Evolutionary conservation across 169 alveolate species (phyloP).

Genomic region (Fabrea salina): DNA sequence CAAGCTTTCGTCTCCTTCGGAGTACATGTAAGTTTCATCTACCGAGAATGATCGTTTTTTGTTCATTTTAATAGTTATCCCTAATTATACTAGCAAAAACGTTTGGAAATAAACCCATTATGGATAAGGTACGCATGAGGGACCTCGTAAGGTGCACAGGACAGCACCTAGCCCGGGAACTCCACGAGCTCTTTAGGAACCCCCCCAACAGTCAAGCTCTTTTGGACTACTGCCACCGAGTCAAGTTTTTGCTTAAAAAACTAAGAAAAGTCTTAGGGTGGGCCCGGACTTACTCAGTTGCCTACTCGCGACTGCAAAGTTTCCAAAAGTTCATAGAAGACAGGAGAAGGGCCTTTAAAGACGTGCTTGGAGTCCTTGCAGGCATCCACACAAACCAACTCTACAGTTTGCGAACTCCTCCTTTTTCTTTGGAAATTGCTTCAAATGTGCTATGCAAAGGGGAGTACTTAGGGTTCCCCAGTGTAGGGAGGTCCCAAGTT

Average conservation of each 20-base stretch:
- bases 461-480: conserved; percentile 21
- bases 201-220: not conserved
- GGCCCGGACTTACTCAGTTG: not conserved
- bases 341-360: not conserved
- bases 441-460: conserved; percentile 11
- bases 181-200: not conserved
- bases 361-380: not conserved
- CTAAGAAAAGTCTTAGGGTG: conserved; percentile 16
- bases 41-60: no score
- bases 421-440: not conserved
- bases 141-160: not conserved
- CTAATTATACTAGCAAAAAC: no score
- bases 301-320: not conserved
- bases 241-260: not conserved
- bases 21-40: no score
- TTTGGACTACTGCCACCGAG: conserved; percentile 3
- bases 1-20: no score
- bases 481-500: not conserved
- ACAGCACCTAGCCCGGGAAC: not conserved
- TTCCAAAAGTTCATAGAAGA: not conserved
- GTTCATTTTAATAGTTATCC: no score
- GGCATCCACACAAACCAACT: not conserved
- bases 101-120: no score
- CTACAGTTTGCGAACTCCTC: not conserved
- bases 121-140: not conserved